Conservation (phyloP, 2,329 filamentous ascomycete genomes). For the Calonectria hongkongensis region DNA sequence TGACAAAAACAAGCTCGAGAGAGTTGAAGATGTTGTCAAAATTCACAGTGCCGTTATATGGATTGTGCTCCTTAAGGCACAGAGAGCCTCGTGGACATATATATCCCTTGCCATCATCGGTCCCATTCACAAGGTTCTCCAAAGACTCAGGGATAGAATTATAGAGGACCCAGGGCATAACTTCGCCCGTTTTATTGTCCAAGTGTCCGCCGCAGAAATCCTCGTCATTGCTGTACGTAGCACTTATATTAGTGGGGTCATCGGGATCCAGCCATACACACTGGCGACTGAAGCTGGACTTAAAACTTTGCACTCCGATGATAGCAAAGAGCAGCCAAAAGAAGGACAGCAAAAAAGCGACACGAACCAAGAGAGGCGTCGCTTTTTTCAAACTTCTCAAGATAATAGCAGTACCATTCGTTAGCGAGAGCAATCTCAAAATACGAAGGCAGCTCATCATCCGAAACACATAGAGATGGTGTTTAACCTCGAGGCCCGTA, state of each 20-base stretch:
- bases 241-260: slow-evolving; percentile 71
- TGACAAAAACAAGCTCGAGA: slow-evolving; percentile 94
- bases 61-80: slow-evolving; percentile 87
- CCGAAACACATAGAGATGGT: slow-evolving; percentile 91
- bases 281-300: slow-evolving; percentile 84
- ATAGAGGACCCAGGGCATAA: slow-evolving; percentile 80
- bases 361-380: slow-evolving; percentile 91
- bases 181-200: slow-evolving; percentile 72
- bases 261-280: slow-evolving; percentile 85
- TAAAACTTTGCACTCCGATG: slow-evolving; percentile 97
- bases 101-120: slow-evolving; percentile 83
- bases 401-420: slow-evolving; percentile 96
- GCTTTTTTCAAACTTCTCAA: slow-evolving; percentile 96
- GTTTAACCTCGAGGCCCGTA: slow-evolving; percentile 78
- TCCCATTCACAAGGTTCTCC: slow-evolving; percentile 69
- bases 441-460: slow-evolving; percentile 98
- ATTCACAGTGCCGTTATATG: slow-evolving; percentile 89
- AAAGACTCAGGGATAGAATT: slow-evolving; percentile 60
- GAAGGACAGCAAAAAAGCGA: slow-evolving; percentile 95
- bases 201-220: slow-evolving; percentile 93
- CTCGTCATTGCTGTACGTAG: slow-evolving; percentile 77
- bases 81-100: slow-evolving; percentile 89
- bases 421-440: slow-evolving; percentile 90
- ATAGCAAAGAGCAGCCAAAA: slow-evolving; percentile 99
- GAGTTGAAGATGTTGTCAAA: slow-evolving; percentile 97